phyloP scores from a whole-genome alignment of 2,329 filamentous ascomycete species.

The Colletotrichum endophyticum region DNA sequence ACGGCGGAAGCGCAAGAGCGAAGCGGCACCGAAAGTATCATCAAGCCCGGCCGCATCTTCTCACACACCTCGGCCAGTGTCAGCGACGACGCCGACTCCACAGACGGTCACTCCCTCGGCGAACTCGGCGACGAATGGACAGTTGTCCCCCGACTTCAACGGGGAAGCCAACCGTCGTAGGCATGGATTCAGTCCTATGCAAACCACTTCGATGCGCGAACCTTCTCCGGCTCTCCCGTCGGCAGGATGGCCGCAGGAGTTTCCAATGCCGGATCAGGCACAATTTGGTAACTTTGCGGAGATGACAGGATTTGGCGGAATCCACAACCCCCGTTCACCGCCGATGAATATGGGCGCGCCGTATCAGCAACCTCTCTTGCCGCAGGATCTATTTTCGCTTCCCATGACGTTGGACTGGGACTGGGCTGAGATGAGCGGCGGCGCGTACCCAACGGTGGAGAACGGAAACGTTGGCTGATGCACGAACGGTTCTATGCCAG shows the following conservation, averaged over 20 bases:
- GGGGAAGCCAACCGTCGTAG: constrained; percentile 18
- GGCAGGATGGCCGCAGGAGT: constrained; percentile 54
- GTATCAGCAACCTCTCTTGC: constrained; percentile 87
- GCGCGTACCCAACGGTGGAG: constrained; percentile 67
- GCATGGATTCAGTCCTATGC: constrained; percentile 39
- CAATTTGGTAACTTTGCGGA: constrained; percentile 52
- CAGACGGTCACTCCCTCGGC: constrained; percentile 14
- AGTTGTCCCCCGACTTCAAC: constrained; percentile 23
- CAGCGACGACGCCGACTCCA: constrained; percentile 33
- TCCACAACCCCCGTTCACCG: constrained; percentile 38
- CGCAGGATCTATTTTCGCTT: constrained; percentile 93
- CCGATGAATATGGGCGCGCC: constrained; percentile 29
- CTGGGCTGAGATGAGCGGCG: constrained; percentile 72
- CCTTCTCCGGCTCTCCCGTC: constrained; percentile 50
- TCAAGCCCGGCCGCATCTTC: constrained; percentile 28
- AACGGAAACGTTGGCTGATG: constrained; percentile 57
- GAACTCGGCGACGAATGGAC: constrained; percentile 9
- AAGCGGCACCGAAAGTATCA: constrained; percentile 43
- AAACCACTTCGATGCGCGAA: constrained; percentile 37
- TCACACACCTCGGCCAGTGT: constrained; percentile 34
- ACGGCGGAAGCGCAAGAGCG: constrained; percentile 83
- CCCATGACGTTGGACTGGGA: constrained; percentile 96
- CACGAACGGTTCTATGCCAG: background rate
- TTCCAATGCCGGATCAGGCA: constrained; percentile 32
- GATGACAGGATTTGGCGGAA: constrained; percentile 46